Evolutionary conservation across 2,329 filamentous ascomycete genomes (phyloP).

Genomic region (Fusarium sp.): DNA sequence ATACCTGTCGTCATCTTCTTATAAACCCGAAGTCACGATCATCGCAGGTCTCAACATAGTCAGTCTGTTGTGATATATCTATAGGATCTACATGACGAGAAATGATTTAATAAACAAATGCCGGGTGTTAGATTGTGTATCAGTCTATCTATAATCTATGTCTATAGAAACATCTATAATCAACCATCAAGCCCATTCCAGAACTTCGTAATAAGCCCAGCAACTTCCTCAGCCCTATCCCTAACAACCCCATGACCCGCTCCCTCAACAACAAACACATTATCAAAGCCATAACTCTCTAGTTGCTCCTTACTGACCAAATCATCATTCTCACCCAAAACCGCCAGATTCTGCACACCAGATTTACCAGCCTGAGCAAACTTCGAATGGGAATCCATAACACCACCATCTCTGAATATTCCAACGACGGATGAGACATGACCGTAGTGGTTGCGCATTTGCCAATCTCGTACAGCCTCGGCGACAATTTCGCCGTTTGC

Average conservation of each 20-base stretch:
- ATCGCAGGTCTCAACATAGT: too few species aligned
- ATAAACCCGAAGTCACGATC: too few species aligned
- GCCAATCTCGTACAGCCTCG: conserved; percentile 60
- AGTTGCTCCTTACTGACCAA: conserved; percentile 37
- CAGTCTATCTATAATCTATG: neutral
- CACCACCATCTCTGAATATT: conserved; percentile 59
- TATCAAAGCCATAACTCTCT: conserved; percentile 16
- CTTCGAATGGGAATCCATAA: conserved; percentile 49
- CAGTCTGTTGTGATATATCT: too few species aligned
- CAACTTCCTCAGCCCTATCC: conserved; percentile 38
- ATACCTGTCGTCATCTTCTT: too few species aligned
- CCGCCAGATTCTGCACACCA: conserved; percentile 17
- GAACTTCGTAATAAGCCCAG: conserved; percentile 19
- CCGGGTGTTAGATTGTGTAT: too few species aligned
- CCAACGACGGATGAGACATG: conserved; percentile 59
- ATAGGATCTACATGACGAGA: too few species aligned
- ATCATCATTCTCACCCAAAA: conserved; percentile 45
- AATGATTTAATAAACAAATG: too few species aligned
- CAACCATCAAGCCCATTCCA: conserved; percentile 24
- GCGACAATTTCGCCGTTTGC: conserved; percentile 57
- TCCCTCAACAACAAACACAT: conserved; percentile 39
- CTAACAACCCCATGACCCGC: conserved; percentile 44
- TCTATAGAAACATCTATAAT: neutral
- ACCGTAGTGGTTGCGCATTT: conserved; percentile 58
- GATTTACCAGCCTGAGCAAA: conserved; percentile 36